Evolutionary conservation across 2,329 filamentous ascomycete species (phyloP).

Genomic region (Amylocarpus encephaloides): DNA sequence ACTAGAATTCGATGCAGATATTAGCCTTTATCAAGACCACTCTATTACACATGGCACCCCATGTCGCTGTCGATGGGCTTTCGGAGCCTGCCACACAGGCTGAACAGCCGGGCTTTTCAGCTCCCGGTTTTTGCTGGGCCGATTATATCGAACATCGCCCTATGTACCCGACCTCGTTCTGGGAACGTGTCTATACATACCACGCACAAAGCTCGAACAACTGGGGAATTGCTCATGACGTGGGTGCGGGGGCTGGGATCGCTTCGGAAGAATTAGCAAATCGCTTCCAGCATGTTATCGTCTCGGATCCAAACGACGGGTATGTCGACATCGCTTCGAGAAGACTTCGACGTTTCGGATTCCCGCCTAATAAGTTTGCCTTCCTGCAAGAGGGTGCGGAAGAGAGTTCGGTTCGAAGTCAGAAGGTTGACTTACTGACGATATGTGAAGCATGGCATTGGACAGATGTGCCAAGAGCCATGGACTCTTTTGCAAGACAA

Average conservation of each 20-base stretch:
- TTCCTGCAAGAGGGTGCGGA: slow-evolving; percentile 28
- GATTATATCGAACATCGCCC: neutral
- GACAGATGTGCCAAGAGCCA: slow-evolving; percentile 16
- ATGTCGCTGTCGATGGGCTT: too few relatives aligned
- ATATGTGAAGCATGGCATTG: slow-evolving; percentile 27
- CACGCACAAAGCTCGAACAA: slow-evolving; percentile 2
- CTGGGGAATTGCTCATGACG: slow-evolving; percentile 7
- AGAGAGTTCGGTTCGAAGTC: slow-evolving; percentile 18
- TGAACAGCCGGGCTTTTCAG: too few relatives aligned
- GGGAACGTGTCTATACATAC: neutral
- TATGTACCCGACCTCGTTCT: neutral
- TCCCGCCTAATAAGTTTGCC: slow-evolving; percentile 18
- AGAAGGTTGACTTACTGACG: slow-evolving; percentile 20
- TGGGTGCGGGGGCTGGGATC: slow-evolving; percentile 10
- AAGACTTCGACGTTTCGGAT: slow-evolving; percentile 14
- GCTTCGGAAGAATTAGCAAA: slow-evolving; percentile 8
- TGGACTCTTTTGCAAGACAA: slow-evolving; percentile 23
- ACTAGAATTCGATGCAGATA: too few relatives aligned
- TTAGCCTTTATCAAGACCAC: too few relatives aligned
- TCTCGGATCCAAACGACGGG: slow-evolving; percentile 29
- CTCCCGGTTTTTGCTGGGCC: neutral
- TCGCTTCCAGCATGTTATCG: slow-evolving; percentile 17
- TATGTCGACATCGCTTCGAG: slow-evolving; percentile 19
- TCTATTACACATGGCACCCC: too few relatives aligned
- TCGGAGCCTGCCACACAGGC: too few relatives aligned